Evolutionary conservation across 176 grass and related monocot genomes (phyloP), one percentile per base, ranked within the genome.

Genomic region (Raddia guianensis): DNA sequence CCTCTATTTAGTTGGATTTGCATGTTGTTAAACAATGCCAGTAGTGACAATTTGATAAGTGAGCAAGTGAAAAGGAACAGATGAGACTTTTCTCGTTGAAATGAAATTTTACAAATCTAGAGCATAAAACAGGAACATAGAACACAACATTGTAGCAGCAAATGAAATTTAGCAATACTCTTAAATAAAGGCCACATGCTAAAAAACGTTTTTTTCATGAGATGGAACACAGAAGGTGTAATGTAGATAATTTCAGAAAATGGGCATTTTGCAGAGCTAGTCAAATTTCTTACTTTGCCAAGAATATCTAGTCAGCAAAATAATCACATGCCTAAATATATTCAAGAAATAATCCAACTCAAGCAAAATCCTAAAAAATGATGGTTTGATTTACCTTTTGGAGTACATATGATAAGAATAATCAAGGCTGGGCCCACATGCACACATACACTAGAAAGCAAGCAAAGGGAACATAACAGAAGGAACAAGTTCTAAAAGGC

Each of bases 401-500:
- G 55, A 75, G 47, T 53, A 33, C 7, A 13, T 12, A 70, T 68
- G 68, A 69, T 67, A 74, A 40, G n/a, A 9, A 88, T 83, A 67
- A 72, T 52, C 51, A 88, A 74, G 50, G 48, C 5, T 51, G n/a
- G 55, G 9, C 54, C 73, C 63, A 59, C 53, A 19, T 5, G 21
- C 37, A 49, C 32, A 82, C 7, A 40, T 40, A 72, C 10, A 83
- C 2, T 59, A 35, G 46, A 70, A 54, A 45, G 1, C 1, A 51
- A 66, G 15, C 48, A 40, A 7, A 12, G 14, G 15, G 35, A 70
- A 58, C 65, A 80, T 7, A 14, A 34, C 14, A 63, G 19, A 19
- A 49, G 12, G 50, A 87, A 72, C 21, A 53, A 74, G 15, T 13
- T 67, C 61, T 67, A 84, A 75, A 80, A 66, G n/a, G 64, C n/a